These are phyloP conservation scores for Rhodotorula glutinis DNA, from an alignment of 1,284 basidiomycete species.

Conservation along the genomic window DNA sequence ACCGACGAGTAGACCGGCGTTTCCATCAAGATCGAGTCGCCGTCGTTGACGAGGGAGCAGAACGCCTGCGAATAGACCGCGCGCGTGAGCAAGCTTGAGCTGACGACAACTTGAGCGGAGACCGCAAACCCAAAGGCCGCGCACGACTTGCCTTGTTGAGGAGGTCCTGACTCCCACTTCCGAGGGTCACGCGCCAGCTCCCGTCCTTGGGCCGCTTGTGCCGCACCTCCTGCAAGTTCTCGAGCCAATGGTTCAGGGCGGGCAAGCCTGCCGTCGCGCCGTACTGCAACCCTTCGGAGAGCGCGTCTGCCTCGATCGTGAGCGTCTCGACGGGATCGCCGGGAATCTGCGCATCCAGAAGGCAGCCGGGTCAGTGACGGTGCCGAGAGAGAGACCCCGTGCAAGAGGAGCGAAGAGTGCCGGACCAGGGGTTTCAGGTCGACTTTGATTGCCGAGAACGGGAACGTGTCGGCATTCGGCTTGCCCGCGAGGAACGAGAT, in stretches of 20 bases:
- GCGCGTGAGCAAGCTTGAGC: no score
- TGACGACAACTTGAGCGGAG: no score
- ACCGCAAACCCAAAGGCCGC: no score
- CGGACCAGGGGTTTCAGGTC: conserved; percentile 34
- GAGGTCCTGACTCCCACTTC: conserved; percentile 77
- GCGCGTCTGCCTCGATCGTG: conserved; percentile 45
- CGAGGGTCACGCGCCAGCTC: conserved; percentile 71
- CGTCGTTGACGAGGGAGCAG: conserved; percentile 65
- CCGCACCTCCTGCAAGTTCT: conserved; percentile 41
- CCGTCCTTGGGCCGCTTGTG: conserved; percentile 53
- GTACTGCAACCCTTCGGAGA: conserved; percentile 49
- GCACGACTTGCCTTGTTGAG: conserved; percentile 77
- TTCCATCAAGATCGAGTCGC: conserved; percentile 79
- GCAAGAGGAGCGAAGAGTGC: background rate
- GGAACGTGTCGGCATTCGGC: conserved; percentile 87
- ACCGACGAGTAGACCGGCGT: conserved; percentile 70
- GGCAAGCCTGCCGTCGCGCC: conserved; percentile 69
- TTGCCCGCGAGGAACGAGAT: conserved; percentile 63
- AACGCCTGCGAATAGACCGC: no score
- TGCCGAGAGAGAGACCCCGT: background rate
- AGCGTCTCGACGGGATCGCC: conserved; percentile 38
- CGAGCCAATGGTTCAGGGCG: conserved; percentile 55
- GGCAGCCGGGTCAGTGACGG: background rate
- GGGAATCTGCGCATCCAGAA: conserved; percentile 11
- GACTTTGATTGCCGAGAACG: conserved; percentile 58